Base-by-base conservation (phyloP, 306 rosid species). In the Astragalus glycyphyllos region DNA sequence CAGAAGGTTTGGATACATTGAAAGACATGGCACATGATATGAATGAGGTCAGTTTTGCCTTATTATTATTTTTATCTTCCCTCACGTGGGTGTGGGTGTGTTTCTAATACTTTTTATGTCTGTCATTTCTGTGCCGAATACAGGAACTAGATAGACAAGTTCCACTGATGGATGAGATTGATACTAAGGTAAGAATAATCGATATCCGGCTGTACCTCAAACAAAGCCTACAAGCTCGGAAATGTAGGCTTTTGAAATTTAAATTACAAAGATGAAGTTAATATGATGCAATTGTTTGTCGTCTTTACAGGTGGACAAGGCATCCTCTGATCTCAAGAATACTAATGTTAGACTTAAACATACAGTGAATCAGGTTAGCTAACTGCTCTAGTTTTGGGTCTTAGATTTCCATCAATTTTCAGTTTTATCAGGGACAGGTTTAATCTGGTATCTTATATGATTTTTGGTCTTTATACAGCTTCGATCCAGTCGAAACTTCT, bases 121-220 rank as follows among this genome's bases (percentile, higher is more conserved):
- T 31, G 42, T 41, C 49, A 49, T 58, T 63, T 51, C 55, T 77
- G 58, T 76, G 73, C 53, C 59, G 3, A 73, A 63, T 83, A 20
- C 85, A 95, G 97, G 99, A 95, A 79, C 0, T 95, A 29, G 99
- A 95, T 68, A 88, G 92, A 86, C 99, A 95, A 91, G 97, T 95
- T 75, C 99, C 99, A 16, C 76, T 95, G 81, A 86, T 95, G 99
- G 99, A 95, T 77, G 99, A 91, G 90, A 95, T 95, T 58, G 99
- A 95, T 72, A 70, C 87, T 29, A 95, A 95, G 96, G 99, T 95
- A 58, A 86, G 83, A 67, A 56, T 69, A 47, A 23, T 45, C 9
- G 47, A 42, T 11, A 11, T 71, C 58, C 41, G 47, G 17, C 42
- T 73, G 8, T 58, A 58, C 12, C 16, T 26, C 3, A 11, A 62